phyloP scores from a whole-genome alignment of 1,139 yeast genomes.

The Geotrichum europaeum region DNA sequence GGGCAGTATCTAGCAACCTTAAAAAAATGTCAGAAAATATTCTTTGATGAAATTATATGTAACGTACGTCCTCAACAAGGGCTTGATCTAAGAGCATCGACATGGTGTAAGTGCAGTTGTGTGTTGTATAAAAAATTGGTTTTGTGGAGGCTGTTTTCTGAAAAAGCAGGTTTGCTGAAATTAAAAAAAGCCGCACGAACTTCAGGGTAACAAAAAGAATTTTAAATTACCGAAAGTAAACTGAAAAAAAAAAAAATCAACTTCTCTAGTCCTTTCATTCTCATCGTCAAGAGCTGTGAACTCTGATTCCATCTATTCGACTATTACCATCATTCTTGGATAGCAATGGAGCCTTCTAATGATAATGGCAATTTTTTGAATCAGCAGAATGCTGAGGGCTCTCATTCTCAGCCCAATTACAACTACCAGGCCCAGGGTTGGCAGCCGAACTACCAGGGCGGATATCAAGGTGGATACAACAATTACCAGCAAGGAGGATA shows the following conservation, averaged over 20 bases:
- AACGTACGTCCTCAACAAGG: conserved; percentile 46
- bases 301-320: not conserved
- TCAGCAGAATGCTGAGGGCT: not conserved
- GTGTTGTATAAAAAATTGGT: not conserved
- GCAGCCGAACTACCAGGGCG: conserved; percentile 7
- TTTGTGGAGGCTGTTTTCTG: not conserved
- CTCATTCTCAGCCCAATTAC: not conserved
- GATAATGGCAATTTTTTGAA: not conserved
- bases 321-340: not conserved
- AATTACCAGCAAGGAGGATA: conserved; percentile 4
- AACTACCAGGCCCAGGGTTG: conserved; percentile 2
- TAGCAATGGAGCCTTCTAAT: conserved; percentile 2
- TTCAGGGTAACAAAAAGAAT: conserved; percentile 2
- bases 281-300: not conserved
- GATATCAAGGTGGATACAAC: not conserved
- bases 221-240: not conserved
- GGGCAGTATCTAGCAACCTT: conserved; percentile 64
- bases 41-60: not conserved
- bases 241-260: not conserved
- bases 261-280: not conserved
- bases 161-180: not conserved
- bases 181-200: not conserved
- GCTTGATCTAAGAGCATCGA: conserved; percentile 48
- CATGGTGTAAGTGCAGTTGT: conserved; percentile 27
- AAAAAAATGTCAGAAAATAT: not conserved